Conservation (phyloP, 2,329 filamentous ascomycete species). For the Dissoconium aciculare region DNA sequence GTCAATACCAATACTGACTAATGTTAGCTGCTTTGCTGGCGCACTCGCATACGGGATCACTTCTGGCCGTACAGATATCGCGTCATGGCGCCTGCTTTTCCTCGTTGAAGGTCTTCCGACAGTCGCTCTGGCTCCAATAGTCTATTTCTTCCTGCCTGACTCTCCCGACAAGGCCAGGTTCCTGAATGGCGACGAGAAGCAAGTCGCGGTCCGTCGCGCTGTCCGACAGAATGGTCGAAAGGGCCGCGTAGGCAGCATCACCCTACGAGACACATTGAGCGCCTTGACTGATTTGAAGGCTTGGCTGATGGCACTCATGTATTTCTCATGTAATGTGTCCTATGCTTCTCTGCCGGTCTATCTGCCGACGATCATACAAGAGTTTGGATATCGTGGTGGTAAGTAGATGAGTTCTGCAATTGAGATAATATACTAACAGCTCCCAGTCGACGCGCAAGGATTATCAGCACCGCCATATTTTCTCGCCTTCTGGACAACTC, state of each 20-base stretch:
- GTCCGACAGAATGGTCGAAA: conserved; percentile 1
- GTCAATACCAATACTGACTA: no score
- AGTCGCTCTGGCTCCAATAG: conserved; percentile 38
- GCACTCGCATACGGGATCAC: conserved; percentile 50
- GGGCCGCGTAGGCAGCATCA: conserved; percentile 27
- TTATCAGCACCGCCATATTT: conserved; percentile 46
- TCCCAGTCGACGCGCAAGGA: conserved; percentile 55
- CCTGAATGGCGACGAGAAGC: conserved; percentile 28
- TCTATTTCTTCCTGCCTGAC: conserved; percentile 36
- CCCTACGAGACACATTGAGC: conserved; percentile 33
- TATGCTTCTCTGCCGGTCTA: conserved; percentile 40
- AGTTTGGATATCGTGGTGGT: background rate
- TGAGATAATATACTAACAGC: background rate
- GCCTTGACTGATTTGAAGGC: conserved; percentile 27
- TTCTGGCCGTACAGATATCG: conserved; percentile 40
- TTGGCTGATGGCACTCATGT: conserved; percentile 33
- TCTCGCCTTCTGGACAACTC: conserved; percentile 20
- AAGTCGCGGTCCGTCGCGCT: conserved; percentile 23
- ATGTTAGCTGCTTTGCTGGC: conserved; percentile 27
- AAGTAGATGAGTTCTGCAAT: background rate
- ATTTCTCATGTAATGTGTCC: conserved; percentile 44
- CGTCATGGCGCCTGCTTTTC: conserved; percentile 48
- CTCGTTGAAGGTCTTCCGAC: conserved; percentile 51
- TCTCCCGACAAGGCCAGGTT: conserved; percentile 32
- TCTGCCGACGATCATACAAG: conserved; percentile 48